Conservation (phyloP, 768 basidiomycete genomes). For the Cytidiella melzeri region DNA sequence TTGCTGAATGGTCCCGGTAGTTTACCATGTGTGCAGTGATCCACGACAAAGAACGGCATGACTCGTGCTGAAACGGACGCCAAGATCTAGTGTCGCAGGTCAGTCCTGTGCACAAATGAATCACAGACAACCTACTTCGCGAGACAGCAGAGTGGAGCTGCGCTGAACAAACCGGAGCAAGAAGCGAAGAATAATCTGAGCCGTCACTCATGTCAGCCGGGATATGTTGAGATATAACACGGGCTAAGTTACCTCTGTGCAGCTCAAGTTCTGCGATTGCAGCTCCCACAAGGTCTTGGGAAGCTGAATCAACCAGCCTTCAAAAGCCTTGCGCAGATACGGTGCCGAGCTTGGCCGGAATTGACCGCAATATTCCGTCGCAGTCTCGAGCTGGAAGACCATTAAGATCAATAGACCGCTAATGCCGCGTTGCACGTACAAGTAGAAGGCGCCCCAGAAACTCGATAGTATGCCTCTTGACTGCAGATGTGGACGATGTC, state of each 20-base stretch:
- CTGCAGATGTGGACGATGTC: slow-evolving; percentile 50
- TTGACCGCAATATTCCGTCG: slow-evolving; percentile 43
- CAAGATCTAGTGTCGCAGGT: slow-evolving; percentile 34
- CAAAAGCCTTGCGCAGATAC: slow-evolving; percentile 29
- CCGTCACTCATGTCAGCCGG: neutral
- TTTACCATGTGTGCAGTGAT: slow-evolving; percentile 68
- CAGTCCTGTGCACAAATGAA: neutral
- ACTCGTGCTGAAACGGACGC: slow-evolving; percentile 51
- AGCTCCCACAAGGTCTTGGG: slow-evolving; percentile 86
- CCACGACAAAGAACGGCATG: slow-evolving; percentile 73
- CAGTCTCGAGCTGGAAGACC: slow-evolving; percentile 48
- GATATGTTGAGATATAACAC: neutral
- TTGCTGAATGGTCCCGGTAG: slow-evolving; percentile 74
- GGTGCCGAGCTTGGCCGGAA: slow-evolving; percentile 33
- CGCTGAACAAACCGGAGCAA: slow-evolving; percentile 34
- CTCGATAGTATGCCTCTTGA: slow-evolving; percentile 64
- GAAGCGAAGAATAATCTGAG: slow-evolving; percentile 50
- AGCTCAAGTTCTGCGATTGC: slow-evolving; percentile 45
- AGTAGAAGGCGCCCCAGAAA: slow-evolving; percentile 69
- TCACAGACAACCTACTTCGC: neutral
- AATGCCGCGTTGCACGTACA: slow-evolving; percentile 36
- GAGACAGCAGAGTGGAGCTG: neutral
- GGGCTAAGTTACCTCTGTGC: slow-evolving; percentile 48
- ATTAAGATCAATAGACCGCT: neutral
- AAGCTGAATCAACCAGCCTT: slow-evolving; percentile 69